phyloP scores from a whole-genome alignment of 1,284 basidiomycete genomes.

The Cryptococcus sp. region DNA sequence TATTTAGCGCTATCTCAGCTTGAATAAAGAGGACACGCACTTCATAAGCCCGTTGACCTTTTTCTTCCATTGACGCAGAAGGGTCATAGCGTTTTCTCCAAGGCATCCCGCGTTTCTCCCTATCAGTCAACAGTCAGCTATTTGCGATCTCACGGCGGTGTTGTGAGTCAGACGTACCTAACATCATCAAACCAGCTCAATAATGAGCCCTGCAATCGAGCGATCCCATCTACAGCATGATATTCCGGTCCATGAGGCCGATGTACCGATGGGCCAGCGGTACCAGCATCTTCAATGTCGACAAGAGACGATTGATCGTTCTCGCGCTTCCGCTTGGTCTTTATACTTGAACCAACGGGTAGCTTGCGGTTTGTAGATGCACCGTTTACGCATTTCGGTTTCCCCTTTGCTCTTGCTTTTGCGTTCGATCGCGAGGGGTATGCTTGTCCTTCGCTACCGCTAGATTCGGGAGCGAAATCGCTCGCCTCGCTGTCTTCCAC shows the following conservation, averaged over 20 bases:
- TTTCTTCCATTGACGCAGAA: slow-evolving; percentile 17
- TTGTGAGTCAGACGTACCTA: slow-evolving; percentile 29
- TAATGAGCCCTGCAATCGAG: slow-evolving; percentile 29
- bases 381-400: too few species aligned
- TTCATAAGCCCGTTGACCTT: slow-evolving; percentile 53
- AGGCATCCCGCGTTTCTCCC: not conserved
- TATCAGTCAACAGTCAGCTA: not conserved
- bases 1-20: not conserved
- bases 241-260: slow-evolving; percentile 36
- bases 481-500: too few species aligned
- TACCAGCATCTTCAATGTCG: slow-evolving; percentile 27
- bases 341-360: not conserved
- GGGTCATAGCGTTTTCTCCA: not conserved
- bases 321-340: slow-evolving; percentile 3
- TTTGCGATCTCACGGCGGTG: not conserved
- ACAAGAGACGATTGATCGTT: not conserved
- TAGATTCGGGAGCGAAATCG: too few species aligned
- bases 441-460: too few species aligned
- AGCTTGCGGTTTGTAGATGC: too few species aligned
- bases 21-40: slow-evolving; percentile 25
- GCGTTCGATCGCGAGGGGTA: not conserved
- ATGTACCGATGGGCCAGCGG: slow-evolving; percentile 4
- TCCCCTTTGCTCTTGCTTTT: too few species aligned
- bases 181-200: slow-evolving; percentile 50
- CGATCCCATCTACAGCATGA: slow-evolving; percentile 30